Evolutionary conservation across 352 stramenopile genomes (phyloP).

Genomic region (Plasmopara halstedii): DNA sequence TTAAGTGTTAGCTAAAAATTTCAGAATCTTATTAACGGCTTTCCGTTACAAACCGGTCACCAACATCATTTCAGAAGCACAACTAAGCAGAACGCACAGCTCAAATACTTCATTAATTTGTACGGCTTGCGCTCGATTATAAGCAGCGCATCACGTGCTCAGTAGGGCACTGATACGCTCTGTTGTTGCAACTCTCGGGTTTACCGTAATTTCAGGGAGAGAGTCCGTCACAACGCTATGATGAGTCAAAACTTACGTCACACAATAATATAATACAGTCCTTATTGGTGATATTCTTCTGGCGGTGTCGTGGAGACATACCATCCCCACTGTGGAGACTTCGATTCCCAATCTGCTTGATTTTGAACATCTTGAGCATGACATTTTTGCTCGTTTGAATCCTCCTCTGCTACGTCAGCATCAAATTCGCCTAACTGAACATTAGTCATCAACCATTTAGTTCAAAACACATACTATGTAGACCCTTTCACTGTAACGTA

Average conservation of each 20-base stretch:
- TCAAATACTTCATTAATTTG: neutral
- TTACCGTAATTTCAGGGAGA: constrained; percentile 3
- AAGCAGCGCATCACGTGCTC: neutral
- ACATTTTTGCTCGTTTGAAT: constrained; percentile 6
- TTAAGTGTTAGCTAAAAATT: no score
- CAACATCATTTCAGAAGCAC: no score
- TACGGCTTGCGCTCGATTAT: neutral
- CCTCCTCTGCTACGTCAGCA: constrained; percentile 12
- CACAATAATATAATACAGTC: constrained; percentile 6
- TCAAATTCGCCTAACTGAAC: constrained; percentile 30
- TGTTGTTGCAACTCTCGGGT: constrained; percentile 5
- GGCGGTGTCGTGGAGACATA: constrained; percentile 76
- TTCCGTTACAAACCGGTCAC: no score
- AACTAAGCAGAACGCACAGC: no score
- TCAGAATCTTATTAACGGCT: no score
- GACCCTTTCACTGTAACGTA: constrained; percentile 7
- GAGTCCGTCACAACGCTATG: constrained; percentile 14
- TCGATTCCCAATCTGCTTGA: constrained; percentile 26
- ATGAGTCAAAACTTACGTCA: constrained; percentile 18
- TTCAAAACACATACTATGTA: neutral
- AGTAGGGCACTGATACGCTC: constrained; percentile 4
- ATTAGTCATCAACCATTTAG: constrained; percentile 1
- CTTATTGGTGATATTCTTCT: constrained; percentile 54
- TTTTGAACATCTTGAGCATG: constrained; percentile 19
- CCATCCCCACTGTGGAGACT: constrained; percentile 73